Base-by-base conservation (phyloP, 129 eudicot genomes). In the Artemisia argyi region DNA sequence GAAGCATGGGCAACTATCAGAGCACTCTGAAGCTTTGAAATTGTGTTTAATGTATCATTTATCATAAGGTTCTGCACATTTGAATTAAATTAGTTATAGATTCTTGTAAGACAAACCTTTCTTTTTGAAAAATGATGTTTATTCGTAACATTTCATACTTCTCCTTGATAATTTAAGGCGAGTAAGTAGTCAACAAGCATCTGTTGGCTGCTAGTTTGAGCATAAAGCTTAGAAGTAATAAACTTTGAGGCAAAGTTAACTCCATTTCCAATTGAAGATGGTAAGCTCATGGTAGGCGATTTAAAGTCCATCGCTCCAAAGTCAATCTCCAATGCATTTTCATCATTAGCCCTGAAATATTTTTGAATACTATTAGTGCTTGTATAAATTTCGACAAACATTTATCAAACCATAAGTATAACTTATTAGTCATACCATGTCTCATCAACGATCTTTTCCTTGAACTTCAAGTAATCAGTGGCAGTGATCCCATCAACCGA, bases 181-280 rank as follows among this genome's bases (percentile, higher is more conserved):
- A 84, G 89, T 47, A 95, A 80, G 91, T 95, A 91, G 72, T 91
- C 91, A 7, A 95, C 96, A 11, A 95, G 96, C 76, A 83, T 78
- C 42, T 90, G 90, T 72, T 94, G 88, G 64, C 84, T 83, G 68
- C 61, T 73, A 24, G 80, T 61, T 11, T 66, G 73, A 50, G 77
- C 77, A 66, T 82, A 79, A 64, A 95, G 79, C 84, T 81, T 86
- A 18, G 97, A 82, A 44, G 97, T 83, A 6, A 95, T 84, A 74
- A 83, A 88, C 87, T 91, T 95, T n/a, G 97, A 86, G 47, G 85
- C 61, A 66, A 79, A 88, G 66, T 69, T 81, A 56, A 82, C 58
- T 54, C 99, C 99, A 64, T 95, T 85, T 73, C 99, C 99, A 51
- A 95, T 81, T 0, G 99, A 88, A 72, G 96, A 86, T 61, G 99